These are phyloP conservation scores for Populus tomentosa DNA, from an alignment of 441 rosid species.

Conservation along the genomic window DNA sequence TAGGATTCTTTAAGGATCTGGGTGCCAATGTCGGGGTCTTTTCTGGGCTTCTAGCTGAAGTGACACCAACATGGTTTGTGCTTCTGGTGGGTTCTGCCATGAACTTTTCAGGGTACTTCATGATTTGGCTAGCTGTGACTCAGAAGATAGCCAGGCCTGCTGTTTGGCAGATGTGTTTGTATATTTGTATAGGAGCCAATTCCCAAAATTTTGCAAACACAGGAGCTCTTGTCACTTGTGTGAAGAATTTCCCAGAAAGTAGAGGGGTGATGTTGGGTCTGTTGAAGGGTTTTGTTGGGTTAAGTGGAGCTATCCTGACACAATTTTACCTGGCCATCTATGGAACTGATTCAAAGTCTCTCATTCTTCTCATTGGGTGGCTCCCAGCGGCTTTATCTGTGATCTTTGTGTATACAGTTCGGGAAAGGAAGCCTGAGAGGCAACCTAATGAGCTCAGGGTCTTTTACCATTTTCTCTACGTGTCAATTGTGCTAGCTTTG, in stretches of 20 bases:
- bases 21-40: slow-evolving; percentile 79
- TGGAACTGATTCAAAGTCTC: slow-evolving; percentile 62
- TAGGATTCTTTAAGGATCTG: slow-evolving; percentile 77
- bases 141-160: slow-evolving; percentile 50
- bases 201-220: slow-evolving; percentile 83
- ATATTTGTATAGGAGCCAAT: slow-evolving; percentile 76
- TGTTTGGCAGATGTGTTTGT: slow-evolving; percentile 82
- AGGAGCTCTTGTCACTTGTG: slow-evolving; percentile 83
- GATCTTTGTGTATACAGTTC: slow-evolving; percentile 56
- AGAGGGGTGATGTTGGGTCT: slow-evolving; percentile 76
- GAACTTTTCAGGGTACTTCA: slow-evolving; percentile 79
- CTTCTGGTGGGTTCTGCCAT: slow-evolving; percentile 65
- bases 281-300: slow-evolving; percentile 73
- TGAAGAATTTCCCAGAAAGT: slow-evolving; percentile 82
- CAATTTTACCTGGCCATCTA: slow-evolving; percentile 75
- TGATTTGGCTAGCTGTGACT: slow-evolving; percentile 80
- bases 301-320: slow-evolving; percentile 84
- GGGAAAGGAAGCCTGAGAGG: slow-evolving; percentile 44
- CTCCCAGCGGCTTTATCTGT: slow-evolving; percentile 78
- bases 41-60: slow-evolving; percentile 73
- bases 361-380: slow-evolving; percentile 77
- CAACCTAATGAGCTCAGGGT: slow-evolving; percentile 54
- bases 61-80: slow-evolving; percentile 83
- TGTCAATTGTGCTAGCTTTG: slow-evolving; percentile 57
- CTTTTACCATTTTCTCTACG: slow-evolving; percentile 53